Evolutionary conservation across 2,329 filamentous ascomycete genomes (phyloP).

Genomic region (Talaromyces sp.): DNA sequence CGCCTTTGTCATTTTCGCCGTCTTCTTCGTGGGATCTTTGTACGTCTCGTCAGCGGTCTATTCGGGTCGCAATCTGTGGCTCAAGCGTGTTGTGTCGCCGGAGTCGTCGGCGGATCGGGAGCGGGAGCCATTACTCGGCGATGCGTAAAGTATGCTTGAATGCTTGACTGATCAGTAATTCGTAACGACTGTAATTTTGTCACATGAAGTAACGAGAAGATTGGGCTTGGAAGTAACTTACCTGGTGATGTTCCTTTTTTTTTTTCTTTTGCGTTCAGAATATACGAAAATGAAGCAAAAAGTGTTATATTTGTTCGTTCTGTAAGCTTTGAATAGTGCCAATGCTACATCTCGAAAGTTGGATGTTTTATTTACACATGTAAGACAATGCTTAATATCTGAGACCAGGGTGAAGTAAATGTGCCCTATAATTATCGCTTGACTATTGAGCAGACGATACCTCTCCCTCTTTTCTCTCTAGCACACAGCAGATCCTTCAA

Average conservation of each 20-base stretch:
- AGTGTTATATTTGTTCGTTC: too few species aligned
- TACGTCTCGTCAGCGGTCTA: constrained; percentile 31
- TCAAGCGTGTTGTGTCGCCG: constrained; percentile 25
- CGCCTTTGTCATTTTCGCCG: constrained; percentile 72
- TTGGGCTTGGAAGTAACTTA: not conserved
- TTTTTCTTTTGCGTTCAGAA: not conserved
- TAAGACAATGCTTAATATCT: too few species aligned
- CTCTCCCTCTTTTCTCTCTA: too few species aligned
- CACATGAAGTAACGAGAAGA: not conserved
- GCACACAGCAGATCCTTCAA: too few species aligned
- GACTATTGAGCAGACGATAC: too few species aligned
- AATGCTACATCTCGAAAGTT: too few species aligned
- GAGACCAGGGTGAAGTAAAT: too few species aligned
- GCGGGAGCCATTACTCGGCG: constrained; percentile 48
- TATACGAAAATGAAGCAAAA: not conserved
- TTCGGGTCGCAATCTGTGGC: constrained; percentile 29
- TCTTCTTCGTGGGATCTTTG: constrained; percentile 65
- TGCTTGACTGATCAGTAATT: not conserved
- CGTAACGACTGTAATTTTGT: not conserved
- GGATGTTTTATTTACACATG: too few species aligned
- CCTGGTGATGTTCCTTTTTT: not conserved
- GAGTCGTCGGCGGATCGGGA: constrained; percentile 46
- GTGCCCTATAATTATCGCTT: too few species aligned
- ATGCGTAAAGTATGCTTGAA: constrained; percentile 21
- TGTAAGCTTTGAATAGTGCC: too few species aligned